These are phyloP conservation scores for Blumeria hordei DNA, from an alignment of 2,329 filamentous ascomycete species.

Conservation along the genomic window DNA sequence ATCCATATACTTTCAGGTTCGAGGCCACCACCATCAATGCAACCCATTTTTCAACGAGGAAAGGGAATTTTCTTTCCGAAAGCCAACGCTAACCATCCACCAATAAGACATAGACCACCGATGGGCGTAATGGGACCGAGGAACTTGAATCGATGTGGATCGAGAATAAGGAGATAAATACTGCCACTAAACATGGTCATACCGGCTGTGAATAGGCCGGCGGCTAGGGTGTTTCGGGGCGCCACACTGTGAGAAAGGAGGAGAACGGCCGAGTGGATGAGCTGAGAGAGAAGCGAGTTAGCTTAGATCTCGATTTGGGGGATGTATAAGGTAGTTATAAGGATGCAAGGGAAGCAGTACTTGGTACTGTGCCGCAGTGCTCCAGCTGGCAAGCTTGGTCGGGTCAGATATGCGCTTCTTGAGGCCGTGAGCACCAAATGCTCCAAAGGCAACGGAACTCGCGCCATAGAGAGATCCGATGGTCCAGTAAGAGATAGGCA, in stretches of 20 bases:
- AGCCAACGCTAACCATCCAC: constrained; percentile 21
- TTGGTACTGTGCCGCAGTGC: constrained; percentile 43
- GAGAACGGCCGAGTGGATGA: constrained; percentile 35
- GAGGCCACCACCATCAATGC: too few relatives aligned
- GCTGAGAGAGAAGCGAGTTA: constrained; percentile 17
- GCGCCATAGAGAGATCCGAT: constrained; percentile 38
- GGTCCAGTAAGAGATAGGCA: constrained; percentile 26
- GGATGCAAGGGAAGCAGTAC: constrained; percentile 16
- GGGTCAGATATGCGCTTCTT: constrained; percentile 36
- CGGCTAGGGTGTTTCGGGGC: constrained; percentile 30
- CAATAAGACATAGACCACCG: constrained; percentile 38
- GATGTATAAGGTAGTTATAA: neutral
- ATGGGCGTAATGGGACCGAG: constrained; percentile 41
- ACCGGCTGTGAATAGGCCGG: constrained; percentile 33
- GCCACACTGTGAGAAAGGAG: constrained; percentile 27
- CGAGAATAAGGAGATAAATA: constrained; percentile 38
- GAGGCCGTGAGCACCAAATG: constrained; percentile 43
- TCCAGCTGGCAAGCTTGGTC: constrained; percentile 31
- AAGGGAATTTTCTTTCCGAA: constrained; percentile 15
- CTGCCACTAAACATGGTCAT: constrained; percentile 44
- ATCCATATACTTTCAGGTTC: too few relatives aligned
- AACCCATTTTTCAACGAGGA: constrained; percentile 8
- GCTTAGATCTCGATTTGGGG: neutral
- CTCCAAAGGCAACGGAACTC: constrained; percentile 33
- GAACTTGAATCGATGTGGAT: constrained; percentile 32